Conservation (phyloP, 176 grass and related monocot species). For the Carex pumila region DNA sequence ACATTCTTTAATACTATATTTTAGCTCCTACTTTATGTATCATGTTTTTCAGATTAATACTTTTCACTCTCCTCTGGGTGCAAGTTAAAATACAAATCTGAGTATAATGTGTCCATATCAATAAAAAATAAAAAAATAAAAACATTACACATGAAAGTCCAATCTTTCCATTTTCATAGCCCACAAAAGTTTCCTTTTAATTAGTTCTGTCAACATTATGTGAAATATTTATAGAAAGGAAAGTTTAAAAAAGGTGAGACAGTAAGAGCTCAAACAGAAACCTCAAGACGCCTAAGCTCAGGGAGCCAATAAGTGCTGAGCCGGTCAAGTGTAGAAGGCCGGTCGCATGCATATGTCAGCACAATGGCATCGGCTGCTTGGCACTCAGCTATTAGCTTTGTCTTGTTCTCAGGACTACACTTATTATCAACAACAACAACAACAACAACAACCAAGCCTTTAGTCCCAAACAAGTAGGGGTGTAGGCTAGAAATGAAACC, state of each 20-base stretch:
- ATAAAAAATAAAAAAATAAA: neutral
- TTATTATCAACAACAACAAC: neutral
- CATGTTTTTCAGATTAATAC: neutral
- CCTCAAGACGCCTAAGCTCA: slow-evolving; percentile 80
- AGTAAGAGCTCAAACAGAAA: slow-evolving; percentile 3
- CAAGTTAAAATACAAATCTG: neutral
- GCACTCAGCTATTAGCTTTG: slow-evolving; percentile 83
- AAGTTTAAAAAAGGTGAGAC: neutral
- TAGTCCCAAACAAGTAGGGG: too few relatives aligned
- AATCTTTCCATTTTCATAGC: neutral
- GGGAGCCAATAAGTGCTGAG: slow-evolving; percentile 90
- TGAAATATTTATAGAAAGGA: neutral
- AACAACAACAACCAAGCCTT: too few relatives aligned
- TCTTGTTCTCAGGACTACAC: slow-evolving; percentile 70
- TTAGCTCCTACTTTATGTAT: neutral
- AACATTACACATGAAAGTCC: neutral
- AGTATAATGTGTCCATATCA: neutral
- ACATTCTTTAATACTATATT: neutral
- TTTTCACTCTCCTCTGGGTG: neutral
- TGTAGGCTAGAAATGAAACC: too few relatives aligned
- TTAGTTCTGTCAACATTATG: neutral
- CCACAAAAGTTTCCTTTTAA: neutral
- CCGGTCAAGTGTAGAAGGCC: slow-evolving; percentile 63
- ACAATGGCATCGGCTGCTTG: slow-evolving; percentile 77
- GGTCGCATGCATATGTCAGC: slow-evolving; percentile 83